Percentiles rank a stretch among this genome's conserved stretches.
Conservation (phyloP, 257 asterid genomes). For the Solanum pennellii region DNA sequence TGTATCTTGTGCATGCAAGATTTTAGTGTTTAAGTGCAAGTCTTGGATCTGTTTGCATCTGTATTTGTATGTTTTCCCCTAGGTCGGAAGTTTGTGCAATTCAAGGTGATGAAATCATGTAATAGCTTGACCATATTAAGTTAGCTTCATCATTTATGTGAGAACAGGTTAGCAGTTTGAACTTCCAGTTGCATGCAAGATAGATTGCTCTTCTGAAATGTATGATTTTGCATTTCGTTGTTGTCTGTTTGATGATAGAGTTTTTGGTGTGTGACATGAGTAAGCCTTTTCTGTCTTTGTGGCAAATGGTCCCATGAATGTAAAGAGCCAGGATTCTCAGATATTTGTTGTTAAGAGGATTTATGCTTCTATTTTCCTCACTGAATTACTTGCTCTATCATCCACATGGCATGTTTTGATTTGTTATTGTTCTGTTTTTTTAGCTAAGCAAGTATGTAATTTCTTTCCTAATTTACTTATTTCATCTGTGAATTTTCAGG, state of each 20-base stretch:
- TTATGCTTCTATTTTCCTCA: not conserved
- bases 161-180: not conserved
- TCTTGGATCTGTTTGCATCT: not conserved
- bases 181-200: not conserved
- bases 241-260: not conserved
- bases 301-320: not conserved
- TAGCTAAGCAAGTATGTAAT: not conserved
- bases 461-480: not conserved
- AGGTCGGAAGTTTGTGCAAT: not conserved
- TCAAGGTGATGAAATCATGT: not conserved
- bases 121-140: not conserved
- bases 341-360: not conserved
- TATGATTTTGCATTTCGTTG: not conserved
- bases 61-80: not conserved
- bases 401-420: not conserved
- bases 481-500: constrained; percentile 27
- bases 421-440: not conserved
- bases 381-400: not conserved
- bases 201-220: not conserved
- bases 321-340: not conserved
- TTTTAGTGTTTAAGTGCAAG: not conserved
- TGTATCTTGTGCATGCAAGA: not conserved
- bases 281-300: not conserved
- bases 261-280: not conserved
- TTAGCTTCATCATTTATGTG: not conserved